Evolutionary conservation across 1,139 yeast species (phyloP), one percentile per base, ranked within the genome.

Genomic region (Ogataea hybrid): DNA sequence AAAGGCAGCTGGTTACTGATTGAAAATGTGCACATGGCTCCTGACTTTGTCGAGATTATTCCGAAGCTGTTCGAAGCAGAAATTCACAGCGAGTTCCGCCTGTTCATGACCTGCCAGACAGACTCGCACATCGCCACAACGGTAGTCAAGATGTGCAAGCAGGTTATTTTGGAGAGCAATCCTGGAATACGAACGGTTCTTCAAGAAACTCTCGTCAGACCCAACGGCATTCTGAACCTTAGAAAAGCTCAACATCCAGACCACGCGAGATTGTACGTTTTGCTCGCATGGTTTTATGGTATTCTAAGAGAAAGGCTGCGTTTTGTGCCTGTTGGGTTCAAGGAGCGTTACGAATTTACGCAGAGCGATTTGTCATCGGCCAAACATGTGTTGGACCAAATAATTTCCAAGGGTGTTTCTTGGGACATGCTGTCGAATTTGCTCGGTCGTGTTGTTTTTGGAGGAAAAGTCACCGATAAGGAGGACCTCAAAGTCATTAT

Each of bases 11-110:
- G 96, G 96, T 61, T 89, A 1, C 54, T 88, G 28, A 62, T 89
- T 34, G 95, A 89, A 58, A 89, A 89, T 54, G 70, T 85, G 11
- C 96, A 89, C 50, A 73, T 84, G 70, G 77, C 95, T 0, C 68
- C 75, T 1, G 61, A 61, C 5, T 84, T 95, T 89, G 62, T 85
- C 28, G 75, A 70, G 15, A 59, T 66, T 11, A 59, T 85, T 17
- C 82, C 77, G 35, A 73, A 72, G 50, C 59, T 63, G 20, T 53
- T 82, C 27, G 66, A 65, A 15, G 51, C 60, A 0, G 32, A 68
- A 2, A 46, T 44, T 2, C 43, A 56, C 0, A 21, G 48, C 14
- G 57, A 58, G 1, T 81, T 82, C 58, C 71, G 75, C 43, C 48
- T 86, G 25, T 75, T 85, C 50, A 62, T 84, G 52, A 83, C 94